A percentile compares a stretch with the other conserved stretches of the same genome.
Conservation (phyloP, 208 protist genomes). For the Leishmania amazonensis region DNA sequence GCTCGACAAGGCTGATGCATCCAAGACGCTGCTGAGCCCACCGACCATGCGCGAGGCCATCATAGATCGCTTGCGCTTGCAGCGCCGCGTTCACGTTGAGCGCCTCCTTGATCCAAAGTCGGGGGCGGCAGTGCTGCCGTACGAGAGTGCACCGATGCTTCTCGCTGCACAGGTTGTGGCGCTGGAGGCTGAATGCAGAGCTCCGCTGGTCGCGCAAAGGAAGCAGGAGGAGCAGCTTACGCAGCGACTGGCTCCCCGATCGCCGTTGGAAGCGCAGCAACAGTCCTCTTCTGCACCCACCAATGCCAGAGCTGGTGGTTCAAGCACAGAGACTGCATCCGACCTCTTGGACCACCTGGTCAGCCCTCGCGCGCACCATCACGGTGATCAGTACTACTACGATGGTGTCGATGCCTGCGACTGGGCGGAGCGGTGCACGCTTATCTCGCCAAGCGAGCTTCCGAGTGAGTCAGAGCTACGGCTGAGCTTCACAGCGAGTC, state of each 20-base stretch:
- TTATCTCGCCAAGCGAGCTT: constrained; percentile 31
- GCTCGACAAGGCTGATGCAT: not conserved
- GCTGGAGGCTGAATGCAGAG: constrained; percentile 23
- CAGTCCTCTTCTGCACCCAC: not conserved
- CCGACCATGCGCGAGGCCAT: constrained; percentile 4
- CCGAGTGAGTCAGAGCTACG: constrained; percentile 26
- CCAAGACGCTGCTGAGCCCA: too few species aligned
- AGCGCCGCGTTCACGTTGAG: constrained; percentile 16
- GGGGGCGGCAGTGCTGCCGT: constrained; percentile 62
- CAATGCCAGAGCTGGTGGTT: not conserved
- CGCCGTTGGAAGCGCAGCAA: not conserved
- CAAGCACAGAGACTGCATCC: not conserved
- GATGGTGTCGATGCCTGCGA: constrained; percentile 4
- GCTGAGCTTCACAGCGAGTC: constrained; percentile 12
- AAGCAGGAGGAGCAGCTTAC: constrained; percentile 6
- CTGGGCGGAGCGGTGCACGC: constrained; percentile 26
- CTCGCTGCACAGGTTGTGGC: constrained; percentile 11
- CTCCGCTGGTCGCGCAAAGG: not conserved
- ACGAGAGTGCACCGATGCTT: constrained; percentile 34
- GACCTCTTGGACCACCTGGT: constrained; percentile 16
- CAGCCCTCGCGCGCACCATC: not conserved
- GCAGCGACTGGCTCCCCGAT: constrained; percentile 14
- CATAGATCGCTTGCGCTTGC: constrained; percentile 13
- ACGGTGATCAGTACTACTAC: constrained; percentile 18
- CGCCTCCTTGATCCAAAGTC: constrained; percentile 46